Percentiles rank a stretch among this genome's conserved stretches.
phyloP scores from a whole-genome alignment of 2,329 filamentous ascomycete genomes.

The Monosporascus sp. region DNA sequence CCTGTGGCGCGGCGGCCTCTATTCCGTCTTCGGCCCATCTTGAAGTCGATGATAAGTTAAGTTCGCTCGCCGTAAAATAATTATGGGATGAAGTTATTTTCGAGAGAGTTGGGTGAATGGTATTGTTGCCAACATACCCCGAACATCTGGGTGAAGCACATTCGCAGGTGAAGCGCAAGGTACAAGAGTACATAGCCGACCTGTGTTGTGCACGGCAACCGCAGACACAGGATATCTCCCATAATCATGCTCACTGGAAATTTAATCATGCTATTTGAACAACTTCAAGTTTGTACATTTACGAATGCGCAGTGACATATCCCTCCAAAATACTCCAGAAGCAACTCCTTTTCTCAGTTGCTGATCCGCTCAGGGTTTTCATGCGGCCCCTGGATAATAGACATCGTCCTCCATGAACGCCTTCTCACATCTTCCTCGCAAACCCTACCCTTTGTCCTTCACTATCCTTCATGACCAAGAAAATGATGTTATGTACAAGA shows the following conservation, averaged over 20 bases:
- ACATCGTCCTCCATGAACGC: background rate
- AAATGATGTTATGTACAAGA: background rate
- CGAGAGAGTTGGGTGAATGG: too few relatives aligned
- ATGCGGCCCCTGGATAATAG: background rate
- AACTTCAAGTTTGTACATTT: background rate
- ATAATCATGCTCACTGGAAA: too few relatives aligned
- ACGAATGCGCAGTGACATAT: background rate
- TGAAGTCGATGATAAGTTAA: background rate
- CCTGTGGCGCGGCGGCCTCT: background rate
- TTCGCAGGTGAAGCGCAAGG: too few relatives aligned
- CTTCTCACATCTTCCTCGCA: background rate
- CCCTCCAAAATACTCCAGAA: background rate
- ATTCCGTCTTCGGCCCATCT: background rate
- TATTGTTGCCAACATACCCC: too few relatives aligned
- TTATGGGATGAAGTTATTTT: too few relatives aligned
- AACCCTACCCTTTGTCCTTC: background rate
- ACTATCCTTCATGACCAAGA: background rate
- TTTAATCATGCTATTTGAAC: background rate
- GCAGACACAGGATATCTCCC: background rate
- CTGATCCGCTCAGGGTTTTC: background rate
- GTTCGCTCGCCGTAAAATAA: too few relatives aligned
- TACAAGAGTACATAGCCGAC: background rate
- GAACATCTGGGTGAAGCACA: too few relatives aligned
- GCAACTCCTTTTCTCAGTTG: background rate
- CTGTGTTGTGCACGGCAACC: background rate